These are phyloP conservation scores for Suillus decipiens DNA, from an alignment of 768 basidiomycete species.

Conservation along the genomic window DNA sequence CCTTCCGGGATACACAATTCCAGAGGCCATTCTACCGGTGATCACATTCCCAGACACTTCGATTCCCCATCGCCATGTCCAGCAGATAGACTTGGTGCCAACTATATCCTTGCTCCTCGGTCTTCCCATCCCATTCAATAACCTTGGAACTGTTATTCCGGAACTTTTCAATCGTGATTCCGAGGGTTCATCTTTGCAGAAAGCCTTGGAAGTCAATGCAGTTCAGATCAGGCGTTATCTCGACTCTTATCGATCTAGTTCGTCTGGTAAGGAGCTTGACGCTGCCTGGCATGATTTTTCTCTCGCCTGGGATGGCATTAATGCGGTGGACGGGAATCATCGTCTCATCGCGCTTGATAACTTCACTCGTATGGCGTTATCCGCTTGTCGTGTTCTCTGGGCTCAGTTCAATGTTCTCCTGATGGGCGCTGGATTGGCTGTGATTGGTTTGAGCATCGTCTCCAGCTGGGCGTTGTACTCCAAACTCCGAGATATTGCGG, in stretches of 20 bases:
- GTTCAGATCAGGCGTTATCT: slow-evolving; percentile 79
- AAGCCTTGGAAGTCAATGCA: slow-evolving; percentile 70
- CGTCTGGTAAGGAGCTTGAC: slow-evolving; percentile 75
- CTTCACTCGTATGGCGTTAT: slow-evolving; percentile 39
- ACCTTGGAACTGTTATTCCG: slow-evolving; percentile 88
- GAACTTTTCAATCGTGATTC: slow-evolving; percentile 72
- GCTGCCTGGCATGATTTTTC: slow-evolving; percentile 58
- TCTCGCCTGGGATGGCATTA: slow-evolving; percentile 43
- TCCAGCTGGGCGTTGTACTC: slow-evolving; percentile 58
- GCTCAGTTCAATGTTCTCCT: slow-evolving; percentile 86
- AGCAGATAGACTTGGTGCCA: slow-evolving; percentile 94
- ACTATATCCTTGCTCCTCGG: slow-evolving; percentile 88
- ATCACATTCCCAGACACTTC: slow-evolving; percentile 61
- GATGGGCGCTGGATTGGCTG: slow-evolving; percentile 70
- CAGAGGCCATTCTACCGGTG: slow-evolving; percentile 53
- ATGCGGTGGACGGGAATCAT: slow-evolving; percentile 24
- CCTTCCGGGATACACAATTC: slow-evolving; percentile 36
- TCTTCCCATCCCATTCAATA: slow-evolving; percentile 93
- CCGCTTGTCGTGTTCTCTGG: slow-evolving; percentile 84
- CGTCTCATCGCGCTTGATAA: slow-evolving; percentile 19
- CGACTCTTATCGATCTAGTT: slow-evolving; percentile 68
- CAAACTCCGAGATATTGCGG: slow-evolving; percentile 41
- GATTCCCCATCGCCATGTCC: slow-evolving; percentile 60
- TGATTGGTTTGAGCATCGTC: slow-evolving; percentile 58
- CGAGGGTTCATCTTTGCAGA: slow-evolving; percentile 42